Evolutionary conservation across 352 stramenopile genomes (phyloP), one percentile per base, ranked within the genome.

Genomic region (Globisporangium orthogonon): DNA sequence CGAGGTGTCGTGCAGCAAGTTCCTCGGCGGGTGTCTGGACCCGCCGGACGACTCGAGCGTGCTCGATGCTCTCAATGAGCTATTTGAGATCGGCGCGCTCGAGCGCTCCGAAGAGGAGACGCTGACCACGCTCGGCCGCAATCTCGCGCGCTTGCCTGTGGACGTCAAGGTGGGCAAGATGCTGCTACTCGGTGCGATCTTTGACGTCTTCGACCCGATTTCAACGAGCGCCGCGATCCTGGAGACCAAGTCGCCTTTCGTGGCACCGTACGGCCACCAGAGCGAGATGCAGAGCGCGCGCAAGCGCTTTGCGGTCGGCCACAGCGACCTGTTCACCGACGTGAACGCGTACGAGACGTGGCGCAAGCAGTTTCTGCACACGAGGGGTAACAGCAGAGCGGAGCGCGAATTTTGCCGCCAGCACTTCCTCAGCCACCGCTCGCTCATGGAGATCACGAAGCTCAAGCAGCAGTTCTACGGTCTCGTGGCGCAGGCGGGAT

Each of bases 131-230:
- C 78, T 99, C 1, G 97, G 97, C 7, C 50, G 69, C 0, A 86
- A 98, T 55, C 74, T 99, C 15, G 85, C 94, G 9, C 78, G 87
- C 50, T 73, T 99, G 10, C 96, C 96, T n/a, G 78, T 99, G 7
- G 90, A 99, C 70, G 91, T 96, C 17, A 87, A 96, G 64, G 73
- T 99, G 18, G 97, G 91, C 30, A 99, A 99, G 66, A 91, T 99
- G 73, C 71, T 99, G 10, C 73, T 99, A 18, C 91, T 97, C 48
- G 96, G 93, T 15, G 83, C 87, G 48, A 67, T 99, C 11, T 98
- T 99, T 56, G 68, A 78, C 17, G 98, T 94, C 43, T 83, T 81
- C 58, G 89, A 86, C 37, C 67, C 73, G 0, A 67, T 87, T 2
- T 77, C 79, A 13, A 87, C 84, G 0, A 86, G 81, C 45, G 85